Conservation (phyloP, 495 filamentous ascomycete species). For the Penicillium roqueforti region DNA sequence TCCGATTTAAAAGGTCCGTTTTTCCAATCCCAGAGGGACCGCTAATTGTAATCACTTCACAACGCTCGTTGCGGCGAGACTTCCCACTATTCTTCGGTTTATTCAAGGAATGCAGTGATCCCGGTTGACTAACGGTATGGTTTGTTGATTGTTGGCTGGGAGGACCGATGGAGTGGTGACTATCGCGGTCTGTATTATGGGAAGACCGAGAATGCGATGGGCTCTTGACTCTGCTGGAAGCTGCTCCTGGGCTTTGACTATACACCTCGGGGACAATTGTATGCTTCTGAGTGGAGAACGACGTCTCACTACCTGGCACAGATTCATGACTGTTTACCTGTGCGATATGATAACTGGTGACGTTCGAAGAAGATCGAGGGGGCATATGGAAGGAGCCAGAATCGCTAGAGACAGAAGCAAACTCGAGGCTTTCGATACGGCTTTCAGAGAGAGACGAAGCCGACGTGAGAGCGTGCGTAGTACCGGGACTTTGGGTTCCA, state of each 20-base stretch:
- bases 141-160: conserved; percentile 28
- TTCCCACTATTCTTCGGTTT: conserved; percentile 50
- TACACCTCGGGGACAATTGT: conserved; percentile 9
- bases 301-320: conserved; percentile 33
- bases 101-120: conserved; percentile 28
- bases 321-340: conserved; percentile 38
- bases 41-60: conserved; percentile 73
- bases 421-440: conserved; percentile 48
- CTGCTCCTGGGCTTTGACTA: conserved; percentile 1
- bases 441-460: conserved; percentile 56
- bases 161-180: conserved; percentile 24
- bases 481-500: conserved; percentile 34
- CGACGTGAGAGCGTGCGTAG: conserved; percentile 48
- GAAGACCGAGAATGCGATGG: conserved; percentile 39
- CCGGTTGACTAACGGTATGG: conserved; percentile 29
- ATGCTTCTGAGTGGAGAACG: conserved; percentile 29
- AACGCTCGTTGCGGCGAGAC: conserved; percentile 60
- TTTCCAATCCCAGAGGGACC: conserved; percentile 80
- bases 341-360: conserved; percentile 28
- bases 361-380: conserved; percentile 38
- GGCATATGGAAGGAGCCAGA: conserved; percentile 49
- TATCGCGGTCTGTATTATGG: conserved; percentile 36
- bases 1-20: conserved; percentile 73
- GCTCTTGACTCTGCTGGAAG: conserved; percentile 31
- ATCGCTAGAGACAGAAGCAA: conserved; percentile 48